Evolutionary conservation across 306 rosid genomes (phyloP).

Genomic region (Ormosia emarginata): DNA sequence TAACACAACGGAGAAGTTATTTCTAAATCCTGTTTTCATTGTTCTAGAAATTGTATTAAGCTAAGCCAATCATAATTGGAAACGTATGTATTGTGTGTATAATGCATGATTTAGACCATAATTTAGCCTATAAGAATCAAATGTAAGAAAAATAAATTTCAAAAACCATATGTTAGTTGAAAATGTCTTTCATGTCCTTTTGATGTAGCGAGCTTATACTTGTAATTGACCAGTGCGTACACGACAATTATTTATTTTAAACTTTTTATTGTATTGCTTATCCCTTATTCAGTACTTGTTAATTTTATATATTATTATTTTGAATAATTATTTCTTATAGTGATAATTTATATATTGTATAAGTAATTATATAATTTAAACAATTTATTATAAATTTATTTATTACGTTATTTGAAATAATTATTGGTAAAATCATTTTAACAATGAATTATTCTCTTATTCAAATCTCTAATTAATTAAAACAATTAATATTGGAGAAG

Average conservation of each 20-base stretch:
- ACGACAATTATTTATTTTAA: background rate
- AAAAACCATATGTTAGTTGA: background rate
- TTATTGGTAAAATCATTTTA: too few species aligned
- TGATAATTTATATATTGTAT: too few species aligned
- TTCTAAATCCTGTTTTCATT: background rate
- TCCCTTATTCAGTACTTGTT: background rate
- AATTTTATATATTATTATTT: background rate
- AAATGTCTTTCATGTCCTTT: background rate
- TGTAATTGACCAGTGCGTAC: background rate
- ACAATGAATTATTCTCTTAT: too few species aligned
- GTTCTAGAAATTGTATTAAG: constrained; percentile 14
- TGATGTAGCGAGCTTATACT: background rate
- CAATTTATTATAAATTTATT: too few species aligned
- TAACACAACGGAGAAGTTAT: constrained; percentile 5
- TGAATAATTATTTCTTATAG: too few species aligned
- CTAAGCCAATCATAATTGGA: constrained; percentile 19
- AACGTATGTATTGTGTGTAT: background rate
- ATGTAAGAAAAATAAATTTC: background rate
- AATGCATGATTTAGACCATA: background rate
- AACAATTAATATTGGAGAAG: too few species aligned
- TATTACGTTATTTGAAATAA: too few species aligned
- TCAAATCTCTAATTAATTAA: too few species aligned
- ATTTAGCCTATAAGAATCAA: background rate
- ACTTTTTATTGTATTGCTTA: background rate
- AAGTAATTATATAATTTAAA: too few species aligned